Evolutionary conservation across 345 rosid species (phyloP).

Genomic region (Lagerstroemia speciosa): DNA sequence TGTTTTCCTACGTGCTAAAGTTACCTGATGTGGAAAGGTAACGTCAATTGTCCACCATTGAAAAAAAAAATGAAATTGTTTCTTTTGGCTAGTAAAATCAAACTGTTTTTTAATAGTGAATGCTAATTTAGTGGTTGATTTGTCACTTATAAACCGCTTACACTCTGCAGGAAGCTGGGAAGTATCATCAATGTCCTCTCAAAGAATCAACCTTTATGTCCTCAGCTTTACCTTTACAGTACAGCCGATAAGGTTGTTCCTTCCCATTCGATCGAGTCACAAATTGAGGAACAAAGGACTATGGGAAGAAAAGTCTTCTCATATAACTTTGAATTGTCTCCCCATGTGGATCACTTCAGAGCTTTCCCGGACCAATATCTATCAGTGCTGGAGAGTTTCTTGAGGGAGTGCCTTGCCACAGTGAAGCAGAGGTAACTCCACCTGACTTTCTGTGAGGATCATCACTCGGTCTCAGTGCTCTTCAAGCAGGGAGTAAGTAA

Average conservation of each 20-base stretch:
- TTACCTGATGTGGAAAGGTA: slow-evolving; percentile 56
- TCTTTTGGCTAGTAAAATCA: neutral
- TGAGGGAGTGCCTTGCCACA: slow-evolving; percentile 44
- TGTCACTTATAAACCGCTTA: neutral
- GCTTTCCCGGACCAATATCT: slow-evolving; percentile 47
- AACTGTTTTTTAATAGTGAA: neutral
- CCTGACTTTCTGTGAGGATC: neutral
- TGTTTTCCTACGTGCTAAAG: slow-evolving; percentile 40
- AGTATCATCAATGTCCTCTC: slow-evolving; percentile 27
- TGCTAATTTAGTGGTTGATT: neutral
- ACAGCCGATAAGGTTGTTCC: slow-evolving; percentile 64
- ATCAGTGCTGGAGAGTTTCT: slow-evolving; percentile 45
- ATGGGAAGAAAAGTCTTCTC: slow-evolving; percentile 48
- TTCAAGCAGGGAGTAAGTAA: neutral
- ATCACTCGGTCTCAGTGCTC: neutral
- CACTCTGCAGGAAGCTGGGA: slow-evolving; percentile 51
- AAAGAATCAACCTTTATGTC: slow-evolving; percentile 54
- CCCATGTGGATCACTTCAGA: slow-evolving; percentile 88
- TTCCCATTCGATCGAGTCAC: slow-evolving; percentile 40
- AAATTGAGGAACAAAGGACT: slow-evolving; percentile 45
- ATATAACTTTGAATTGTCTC: slow-evolving; percentile 50
- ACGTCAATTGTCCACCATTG: no score
- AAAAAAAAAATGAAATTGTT: no score
- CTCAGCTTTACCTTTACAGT: slow-evolving; percentile 87
- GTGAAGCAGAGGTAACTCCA: slow-evolving; percentile 17